A percentile compares a stretch with the other conserved stretches of the same genome.
phyloP scores from a whole-genome alignment of 768 basidiomycete genomes.

The Infundibulicybe gibba region DNA sequence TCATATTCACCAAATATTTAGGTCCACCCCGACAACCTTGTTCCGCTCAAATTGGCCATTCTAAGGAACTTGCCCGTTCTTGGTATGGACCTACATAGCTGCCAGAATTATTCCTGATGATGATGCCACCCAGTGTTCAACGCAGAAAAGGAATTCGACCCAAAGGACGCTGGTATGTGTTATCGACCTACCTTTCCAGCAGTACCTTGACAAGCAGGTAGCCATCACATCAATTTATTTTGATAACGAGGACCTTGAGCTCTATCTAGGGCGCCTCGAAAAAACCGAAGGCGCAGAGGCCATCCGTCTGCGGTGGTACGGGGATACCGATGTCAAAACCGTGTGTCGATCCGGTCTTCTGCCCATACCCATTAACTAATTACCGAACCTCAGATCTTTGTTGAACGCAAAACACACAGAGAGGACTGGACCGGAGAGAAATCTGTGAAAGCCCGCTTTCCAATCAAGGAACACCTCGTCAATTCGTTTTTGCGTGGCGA shows the following conservation, averaged over 20 bases:
- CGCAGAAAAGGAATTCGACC: slow-evolving; percentile 87
- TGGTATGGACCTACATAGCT: slow-evolving; percentile 40
- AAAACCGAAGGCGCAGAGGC: slow-evolving; percentile 99
- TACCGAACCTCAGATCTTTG: slow-evolving; percentile 56
- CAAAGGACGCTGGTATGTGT: slow-evolving; percentile 68
- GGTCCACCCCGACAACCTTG: slow-evolving; percentile 92
- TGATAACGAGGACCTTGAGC: slow-evolving; percentile 91
- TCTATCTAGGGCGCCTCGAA: slow-evolving; percentile 94
- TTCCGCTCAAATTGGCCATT: slow-evolving; percentile 91
- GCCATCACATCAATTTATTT: slow-evolving; percentile 98
- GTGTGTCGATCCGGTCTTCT: slow-evolving; percentile 35
- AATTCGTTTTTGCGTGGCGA: slow-evolving; percentile 89
- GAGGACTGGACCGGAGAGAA: slow-evolving; percentile 99
- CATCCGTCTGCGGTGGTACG: slow-evolving; percentile 95
- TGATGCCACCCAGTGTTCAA: slow-evolving; percentile 79
- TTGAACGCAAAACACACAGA: slow-evolving; percentile 88
- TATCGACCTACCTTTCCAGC: neutral
- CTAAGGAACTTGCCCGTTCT: slow-evolving; percentile 90
- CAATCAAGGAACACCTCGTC: slow-evolving; percentile 90
- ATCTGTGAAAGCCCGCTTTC: slow-evolving; percentile 95
- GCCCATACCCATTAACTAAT: neutral
- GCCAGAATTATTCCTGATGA: neutral
- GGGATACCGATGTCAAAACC: slow-evolving; percentile 77
- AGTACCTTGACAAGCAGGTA: slow-evolving; percentile 13
- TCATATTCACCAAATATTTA: slow-evolving; percentile 8